phyloP scores from a whole-genome alignment of 495 filamentous ascomycete species.

The Parmelia sp. region DNA sequence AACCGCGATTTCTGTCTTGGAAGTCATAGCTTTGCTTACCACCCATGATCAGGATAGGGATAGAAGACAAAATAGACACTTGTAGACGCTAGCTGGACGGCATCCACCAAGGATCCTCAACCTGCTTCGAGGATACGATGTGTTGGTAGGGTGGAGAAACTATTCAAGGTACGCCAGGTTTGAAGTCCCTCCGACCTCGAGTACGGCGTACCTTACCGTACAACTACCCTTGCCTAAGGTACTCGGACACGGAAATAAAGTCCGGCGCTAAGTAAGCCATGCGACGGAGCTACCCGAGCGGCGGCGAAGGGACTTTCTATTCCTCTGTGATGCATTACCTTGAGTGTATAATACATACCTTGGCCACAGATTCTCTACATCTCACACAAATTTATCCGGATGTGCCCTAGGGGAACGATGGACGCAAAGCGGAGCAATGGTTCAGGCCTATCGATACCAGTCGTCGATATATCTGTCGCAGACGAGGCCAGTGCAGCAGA shows the following conservation, averaged over 20 bases:
- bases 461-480: constrained; percentile 69
- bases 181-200: too few species aligned
- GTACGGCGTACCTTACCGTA: too few species aligned
- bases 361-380: background rate
- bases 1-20: background rate
- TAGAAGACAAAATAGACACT: background rate
- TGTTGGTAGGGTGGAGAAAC: background rate
- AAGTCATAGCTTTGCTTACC: constrained; percentile 9
- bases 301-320: too few species aligned
- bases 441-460: constrained; percentile 50
- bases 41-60: constrained; percentile 11
- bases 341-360: too few species aligned
- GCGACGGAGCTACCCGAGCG: too few species aligned
- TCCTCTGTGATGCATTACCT: too few species aligned
- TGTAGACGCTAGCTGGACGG: background rate
- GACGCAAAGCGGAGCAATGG: background rate
- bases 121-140: background rate
- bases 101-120: background rate
- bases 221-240: too few species aligned
- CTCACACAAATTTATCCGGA: background rate
- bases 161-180: too few species aligned
- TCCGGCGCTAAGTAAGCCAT: too few species aligned
- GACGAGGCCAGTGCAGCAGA: constrained; percentile 55
- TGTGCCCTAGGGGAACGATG: background rate
- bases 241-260: too few species aligned